Percentiles rank a stretch among this genome's conserved stretches.
Conservation (phyloP, 2,329 filamentous ascomycete species). For the Cladosporium sp. region DNA sequence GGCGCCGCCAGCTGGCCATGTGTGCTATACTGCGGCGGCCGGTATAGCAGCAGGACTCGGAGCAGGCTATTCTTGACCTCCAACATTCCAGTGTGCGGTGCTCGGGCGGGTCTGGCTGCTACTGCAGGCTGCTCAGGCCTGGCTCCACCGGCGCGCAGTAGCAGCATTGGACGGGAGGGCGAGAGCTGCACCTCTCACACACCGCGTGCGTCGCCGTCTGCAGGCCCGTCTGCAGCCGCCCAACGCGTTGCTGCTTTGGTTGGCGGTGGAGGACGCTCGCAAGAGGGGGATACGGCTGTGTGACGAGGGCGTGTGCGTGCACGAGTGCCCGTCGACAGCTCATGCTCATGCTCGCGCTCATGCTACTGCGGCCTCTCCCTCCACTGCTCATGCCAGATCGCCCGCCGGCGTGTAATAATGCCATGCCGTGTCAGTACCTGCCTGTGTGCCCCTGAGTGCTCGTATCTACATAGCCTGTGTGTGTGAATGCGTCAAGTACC, state of each 20-base stretch:
- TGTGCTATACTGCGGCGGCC: constrained; percentile 2
- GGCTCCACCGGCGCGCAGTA: neutral
- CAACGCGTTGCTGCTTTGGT: neutral
- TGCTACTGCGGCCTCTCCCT: neutral
- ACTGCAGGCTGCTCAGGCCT: neutral
- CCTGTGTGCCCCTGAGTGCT: neutral
- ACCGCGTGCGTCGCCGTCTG: constrained; percentile 1
- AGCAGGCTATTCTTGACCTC: constrained; percentile 2
- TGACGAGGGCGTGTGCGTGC: neutral
- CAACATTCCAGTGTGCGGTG: constrained; percentile 3
- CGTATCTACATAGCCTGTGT: neutral
- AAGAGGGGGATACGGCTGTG: neutral
- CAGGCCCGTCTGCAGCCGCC: neutral
- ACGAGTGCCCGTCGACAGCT: neutral
- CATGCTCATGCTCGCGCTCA: neutral
- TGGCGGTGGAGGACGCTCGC: neutral
- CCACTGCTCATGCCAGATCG: neutral
- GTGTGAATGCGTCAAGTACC: too few relatives aligned
- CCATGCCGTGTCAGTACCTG: neutral
- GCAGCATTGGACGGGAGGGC: neutral
- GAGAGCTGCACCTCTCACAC: neutral
- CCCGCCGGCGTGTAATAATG: neutral
- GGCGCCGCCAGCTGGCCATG: neutral
- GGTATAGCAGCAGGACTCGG: constrained; percentile 2
- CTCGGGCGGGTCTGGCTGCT: constrained; percentile 6